A percentile compares a stretch with the other conserved stretches of the same genome.
phyloP scores from a whole-genome alignment of 306 rosid genomes.

The Styphnolobium japonicum region DNA sequence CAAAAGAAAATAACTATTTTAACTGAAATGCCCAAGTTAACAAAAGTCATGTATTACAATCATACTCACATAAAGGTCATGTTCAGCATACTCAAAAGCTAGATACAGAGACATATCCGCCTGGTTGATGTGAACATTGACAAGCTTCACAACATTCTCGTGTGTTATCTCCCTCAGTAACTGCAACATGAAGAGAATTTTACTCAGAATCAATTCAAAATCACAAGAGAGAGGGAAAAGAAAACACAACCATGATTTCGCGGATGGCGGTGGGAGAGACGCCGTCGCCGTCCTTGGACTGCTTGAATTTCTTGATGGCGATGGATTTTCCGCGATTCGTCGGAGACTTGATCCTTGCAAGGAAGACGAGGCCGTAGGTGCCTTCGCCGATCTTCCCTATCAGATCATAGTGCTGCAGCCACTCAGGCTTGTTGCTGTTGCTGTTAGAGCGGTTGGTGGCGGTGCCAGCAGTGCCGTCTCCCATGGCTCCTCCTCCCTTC shows the following conservation, averaged over 20 bases:
- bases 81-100: constrained; percentile 95
- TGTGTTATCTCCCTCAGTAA: constrained; percentile 88
- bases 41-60: background rate
- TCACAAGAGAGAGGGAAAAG: background rate
- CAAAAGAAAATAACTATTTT: background rate
- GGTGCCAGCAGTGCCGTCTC: constrained; percentile 46
- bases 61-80: constrained; percentile 90
- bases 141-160: constrained; percentile 92
- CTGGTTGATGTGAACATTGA: constrained; percentile 93
- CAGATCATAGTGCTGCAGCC: constrained; percentile 94
- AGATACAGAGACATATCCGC: constrained; percentile 91
- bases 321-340: constrained; percentile 85
- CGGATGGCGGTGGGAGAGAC: constrained; percentile 98
- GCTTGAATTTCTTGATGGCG: constrained; percentile 93
- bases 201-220: constrained; percentile 10
- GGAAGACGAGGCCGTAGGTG: constrained; percentile 90
- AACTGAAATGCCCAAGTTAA: background rate
- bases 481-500: constrained; percentile 58
- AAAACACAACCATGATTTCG: constrained; percentile 69
- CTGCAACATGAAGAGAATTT: constrained; percentile 46
- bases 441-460: constrained; percentile 36
- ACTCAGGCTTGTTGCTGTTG: constrained; percentile 74
- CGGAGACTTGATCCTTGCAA: constrained; percentile 65
- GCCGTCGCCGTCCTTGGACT: constrained; percentile 93
- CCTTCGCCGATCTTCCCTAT: constrained; percentile 96